Conservation (phyloP, 805 yeast species). For the Yamadazyma ubonensis region DNA sequence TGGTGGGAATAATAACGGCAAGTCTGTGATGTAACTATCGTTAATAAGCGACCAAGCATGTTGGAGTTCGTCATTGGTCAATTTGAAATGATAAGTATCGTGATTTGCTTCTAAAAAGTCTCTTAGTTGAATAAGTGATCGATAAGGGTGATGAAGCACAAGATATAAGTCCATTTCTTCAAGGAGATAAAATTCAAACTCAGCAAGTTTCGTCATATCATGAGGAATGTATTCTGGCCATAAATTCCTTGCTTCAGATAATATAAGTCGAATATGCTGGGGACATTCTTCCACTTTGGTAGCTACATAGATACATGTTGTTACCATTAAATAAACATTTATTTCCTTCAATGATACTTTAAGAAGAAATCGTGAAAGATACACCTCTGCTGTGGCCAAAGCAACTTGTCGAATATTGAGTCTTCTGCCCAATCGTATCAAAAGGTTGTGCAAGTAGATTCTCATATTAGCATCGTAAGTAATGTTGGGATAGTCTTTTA, state of each 20-base stretch:
- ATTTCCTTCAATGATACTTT: constrained; percentile 75
- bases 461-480: constrained; percentile 61
- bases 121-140: constrained; percentile 55
- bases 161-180: constrained; percentile 79
- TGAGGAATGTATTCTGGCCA: constrained; percentile 97
- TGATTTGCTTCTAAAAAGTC: constrained; percentile 38
- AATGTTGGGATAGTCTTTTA: constrained; percentile 45
- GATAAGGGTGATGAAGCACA: constrained; percentile 75
- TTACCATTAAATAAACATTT: constrained; percentile 74
- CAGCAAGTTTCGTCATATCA: constrained; percentile 88
- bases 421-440: constrained; percentile 75
- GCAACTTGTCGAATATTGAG: constrained; percentile 79
- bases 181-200: constrained; percentile 89
- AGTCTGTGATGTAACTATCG: constrained; percentile 86
- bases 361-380: constrained; percentile 72
- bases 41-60: constrained; percentile 87
- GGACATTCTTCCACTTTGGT: constrained; percentile 96
- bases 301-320: constrained; percentile 85
- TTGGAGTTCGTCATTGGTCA: constrained; percentile 70
- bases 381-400: constrained; percentile 85
- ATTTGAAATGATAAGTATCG: constrained; percentile 26
- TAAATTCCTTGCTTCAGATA: constrained; percentile 78
- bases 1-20: constrained; percentile 82
- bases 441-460: constrained; percentile 73
- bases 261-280: constrained; percentile 81